Conservation (phyloP, 306 rosid species). For the Morella rubra region DNA sequence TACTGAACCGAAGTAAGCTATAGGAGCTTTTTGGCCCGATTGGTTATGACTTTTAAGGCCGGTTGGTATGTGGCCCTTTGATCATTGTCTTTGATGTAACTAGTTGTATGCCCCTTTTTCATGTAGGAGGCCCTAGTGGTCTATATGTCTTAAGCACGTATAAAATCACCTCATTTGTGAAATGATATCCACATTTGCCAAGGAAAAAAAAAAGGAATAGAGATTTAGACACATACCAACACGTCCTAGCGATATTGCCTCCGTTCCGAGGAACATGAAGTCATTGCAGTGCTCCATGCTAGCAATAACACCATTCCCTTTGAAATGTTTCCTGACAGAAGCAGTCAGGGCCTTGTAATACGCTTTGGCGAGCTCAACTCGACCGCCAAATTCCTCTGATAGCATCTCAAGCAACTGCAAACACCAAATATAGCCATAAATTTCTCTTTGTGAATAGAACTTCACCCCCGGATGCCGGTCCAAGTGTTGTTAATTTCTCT, state of each 20-base stretch:
- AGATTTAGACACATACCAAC: conserved; percentile 34
- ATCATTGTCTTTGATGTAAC: no score
- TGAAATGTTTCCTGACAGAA: conserved; percentile 62
- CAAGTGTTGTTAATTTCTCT: not conserved
- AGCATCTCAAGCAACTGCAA: conserved; percentile 71
- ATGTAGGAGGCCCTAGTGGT: no score
- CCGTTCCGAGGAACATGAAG: conserved; percentile 78
- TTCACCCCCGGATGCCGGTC: not conserved
- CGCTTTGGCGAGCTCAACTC: conserved; percentile 60
- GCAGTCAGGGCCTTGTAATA: conserved; percentile 63
- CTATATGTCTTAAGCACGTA: no score
- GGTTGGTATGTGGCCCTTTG: no score
- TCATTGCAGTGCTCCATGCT: conserved; percentile 87
- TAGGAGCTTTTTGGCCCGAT: no score
- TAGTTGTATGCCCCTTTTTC: no score
- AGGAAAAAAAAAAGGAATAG: no score
- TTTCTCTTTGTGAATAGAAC: no score
- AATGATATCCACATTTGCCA: no score
- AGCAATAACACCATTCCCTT: conserved; percentile 75
- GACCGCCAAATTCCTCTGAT: conserved; percentile 66
- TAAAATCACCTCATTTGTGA: no score
- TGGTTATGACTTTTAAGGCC: no score
- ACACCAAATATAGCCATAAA: not conserved
- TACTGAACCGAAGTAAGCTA: no score
- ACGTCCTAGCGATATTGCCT: conserved; percentile 68